These are phyloP conservation scores for Komagataella mondaviorum DNA, from an alignment of 805 yeast genomes.

Conservation along the genomic window DNA sequence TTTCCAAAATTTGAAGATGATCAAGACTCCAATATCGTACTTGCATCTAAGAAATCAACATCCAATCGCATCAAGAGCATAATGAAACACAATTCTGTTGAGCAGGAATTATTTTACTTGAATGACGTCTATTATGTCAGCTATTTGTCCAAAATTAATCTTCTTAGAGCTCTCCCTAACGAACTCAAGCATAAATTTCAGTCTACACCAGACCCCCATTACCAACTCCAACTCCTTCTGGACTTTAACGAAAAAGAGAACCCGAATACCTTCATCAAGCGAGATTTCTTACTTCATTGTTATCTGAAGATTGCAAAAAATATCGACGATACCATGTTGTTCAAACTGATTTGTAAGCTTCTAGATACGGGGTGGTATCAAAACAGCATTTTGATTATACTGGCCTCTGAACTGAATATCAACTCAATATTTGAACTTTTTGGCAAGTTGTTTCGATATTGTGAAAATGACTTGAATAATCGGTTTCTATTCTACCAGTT, in stretches of 20 bases:
- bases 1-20: background rate
- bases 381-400: background rate
- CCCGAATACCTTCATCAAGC: background rate
- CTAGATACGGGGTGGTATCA: background rate
- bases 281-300: background rate
- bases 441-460: background rate
- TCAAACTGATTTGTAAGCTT: background rate
- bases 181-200: background rate
- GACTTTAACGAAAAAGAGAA: background rate
- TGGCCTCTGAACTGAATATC: background rate
- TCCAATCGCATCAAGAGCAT: background rate
- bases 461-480: background rate
- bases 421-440: background rate
- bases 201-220: background rate
- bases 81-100: background rate
- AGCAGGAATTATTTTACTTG: background rate
- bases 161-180: background rate
- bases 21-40: background rate
- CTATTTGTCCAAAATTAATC: background rate
- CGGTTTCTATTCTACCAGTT: background rate
- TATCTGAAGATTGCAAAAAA: background rate
- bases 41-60: background rate
- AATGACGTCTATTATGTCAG: background rate
- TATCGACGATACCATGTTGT: background rate
- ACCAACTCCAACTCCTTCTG: background rate